Conservation (phyloP, 441 rosid genomes). For the Dalechampia spathulata region DNA sequence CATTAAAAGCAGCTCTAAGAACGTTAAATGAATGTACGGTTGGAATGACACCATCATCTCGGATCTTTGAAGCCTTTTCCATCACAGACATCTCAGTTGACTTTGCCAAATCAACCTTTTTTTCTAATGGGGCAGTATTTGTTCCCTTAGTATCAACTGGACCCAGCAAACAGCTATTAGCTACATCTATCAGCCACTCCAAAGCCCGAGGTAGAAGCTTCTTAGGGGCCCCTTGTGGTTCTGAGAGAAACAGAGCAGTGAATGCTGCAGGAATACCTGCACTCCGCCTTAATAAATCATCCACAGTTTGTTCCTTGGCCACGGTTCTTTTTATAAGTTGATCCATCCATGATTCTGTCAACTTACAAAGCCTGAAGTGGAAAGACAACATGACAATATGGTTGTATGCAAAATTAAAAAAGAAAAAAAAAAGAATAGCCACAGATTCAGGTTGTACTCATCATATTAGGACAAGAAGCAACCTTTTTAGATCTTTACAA, state of each 20-base stretch:
- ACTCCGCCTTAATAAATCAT: slow-evolving; percentile 91
- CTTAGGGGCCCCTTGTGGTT: slow-evolving; percentile 94
- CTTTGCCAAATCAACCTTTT: slow-evolving; percentile 22
- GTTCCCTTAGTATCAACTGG: slow-evolving; percentile 21
- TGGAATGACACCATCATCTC: slow-evolving; percentile 94
- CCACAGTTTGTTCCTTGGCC: slow-evolving; percentile 86
- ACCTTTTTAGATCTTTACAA: no score
- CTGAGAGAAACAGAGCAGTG: slow-evolving; percentile 88
- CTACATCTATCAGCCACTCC: slow-evolving; percentile 79
- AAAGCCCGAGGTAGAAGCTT: slow-evolving; percentile 87
- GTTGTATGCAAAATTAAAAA: background rate
- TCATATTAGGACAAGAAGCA: no score
- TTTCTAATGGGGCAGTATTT: slow-evolving; percentile 23
- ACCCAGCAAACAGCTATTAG: slow-evolving; percentile 48
- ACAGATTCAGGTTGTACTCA: no score
- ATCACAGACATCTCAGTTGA: slow-evolving; percentile 29
- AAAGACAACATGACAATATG: slow-evolving; percentile 13
- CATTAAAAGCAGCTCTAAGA: slow-evolving; percentile 89
- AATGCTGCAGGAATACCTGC: slow-evolving; percentile 99
- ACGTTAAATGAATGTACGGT: slow-evolving; percentile 95
- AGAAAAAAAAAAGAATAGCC: background rate
- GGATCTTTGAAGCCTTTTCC: slow-evolving; percentile 61
- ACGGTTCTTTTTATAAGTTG: slow-evolving; percentile 92
- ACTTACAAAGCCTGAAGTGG: slow-evolving; percentile 65
- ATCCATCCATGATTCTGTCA: slow-evolving; percentile 94